These are phyloP conservation scores for Psilocybe subaeruginosa DNA, from an alignment of 768 basidiomycete genomes.

Conservation along the genomic window DNA sequence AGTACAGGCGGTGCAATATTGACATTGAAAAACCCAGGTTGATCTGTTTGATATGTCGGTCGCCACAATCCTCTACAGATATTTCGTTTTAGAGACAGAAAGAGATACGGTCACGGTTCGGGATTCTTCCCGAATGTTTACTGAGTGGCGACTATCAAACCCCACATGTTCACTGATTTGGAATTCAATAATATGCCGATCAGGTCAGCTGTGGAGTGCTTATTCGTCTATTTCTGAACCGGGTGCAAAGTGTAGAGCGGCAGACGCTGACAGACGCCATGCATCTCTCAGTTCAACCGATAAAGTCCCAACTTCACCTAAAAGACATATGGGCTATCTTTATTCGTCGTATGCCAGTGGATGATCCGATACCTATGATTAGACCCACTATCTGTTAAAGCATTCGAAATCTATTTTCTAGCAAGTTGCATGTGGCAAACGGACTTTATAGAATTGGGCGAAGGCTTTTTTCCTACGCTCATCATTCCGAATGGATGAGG, in stretches of 20 bases:
- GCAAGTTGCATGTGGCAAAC: constrained; percentile 1
- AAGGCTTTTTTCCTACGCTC: not conserved
- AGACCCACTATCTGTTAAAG: not conserved
- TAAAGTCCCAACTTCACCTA: constrained; percentile 7
- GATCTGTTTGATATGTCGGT: too few species aligned
- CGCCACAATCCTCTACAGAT: too few species aligned
- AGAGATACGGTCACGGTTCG: too few species aligned
- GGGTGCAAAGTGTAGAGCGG: not conserved
- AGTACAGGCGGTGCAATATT: too few species aligned
- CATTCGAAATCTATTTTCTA: not conserved
- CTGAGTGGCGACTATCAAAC: not conserved
- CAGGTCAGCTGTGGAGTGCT: constrained; percentile 6
- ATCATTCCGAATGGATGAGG: not conserved
- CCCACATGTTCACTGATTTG: not conserved
- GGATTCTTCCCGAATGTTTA: not conserved
- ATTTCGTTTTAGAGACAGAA: too few species aligned
- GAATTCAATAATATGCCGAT: not conserved
- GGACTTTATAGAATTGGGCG: not conserved
- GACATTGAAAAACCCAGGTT: too few species aligned
- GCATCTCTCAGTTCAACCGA: constrained; percentile 11
- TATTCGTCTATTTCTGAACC: constrained; percentile 15
- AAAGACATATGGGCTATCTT: not conserved
- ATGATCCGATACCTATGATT: not conserved
- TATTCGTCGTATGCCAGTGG: not conserved
- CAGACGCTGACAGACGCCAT: not conserved